phyloP scores from a whole-genome alignment of 768 basidiomycete species.

The Rhodotorula sphaerocarpa region DNA sequence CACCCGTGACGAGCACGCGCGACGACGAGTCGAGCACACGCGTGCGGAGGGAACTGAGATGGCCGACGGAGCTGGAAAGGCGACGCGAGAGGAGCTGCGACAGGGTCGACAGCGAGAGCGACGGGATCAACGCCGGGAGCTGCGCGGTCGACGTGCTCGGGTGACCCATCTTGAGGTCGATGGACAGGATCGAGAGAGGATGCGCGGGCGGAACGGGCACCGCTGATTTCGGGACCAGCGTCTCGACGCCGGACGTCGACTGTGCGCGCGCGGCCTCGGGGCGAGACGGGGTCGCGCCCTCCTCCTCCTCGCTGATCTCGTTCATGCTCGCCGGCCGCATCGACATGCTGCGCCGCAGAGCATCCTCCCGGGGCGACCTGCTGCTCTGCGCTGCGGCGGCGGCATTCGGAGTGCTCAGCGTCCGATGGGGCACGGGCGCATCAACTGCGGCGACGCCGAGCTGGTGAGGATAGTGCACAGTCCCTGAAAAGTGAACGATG shows the following conservation, averaged over 20 bases:
- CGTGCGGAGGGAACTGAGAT: slow-evolving; percentile 72
- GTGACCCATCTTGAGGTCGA: slow-evolving; percentile 84
- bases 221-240: slow-evolving; percentile 39
- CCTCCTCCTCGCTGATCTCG: not conserved
- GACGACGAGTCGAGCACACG: slow-evolving; percentile 87
- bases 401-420: not conserved
- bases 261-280: too few relatives aligned
- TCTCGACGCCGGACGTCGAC: too few relatives aligned
- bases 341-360: slow-evolving; percentile 19
- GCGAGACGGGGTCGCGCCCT: not conserved
- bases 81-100: slow-evolving; percentile 84
- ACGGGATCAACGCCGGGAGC: slow-evolving; percentile 59
- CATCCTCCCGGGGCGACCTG: not conserved
- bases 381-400: not conserved
- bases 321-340: not conserved
- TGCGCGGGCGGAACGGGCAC: slow-evolving; percentile 42
- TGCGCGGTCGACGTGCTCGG: slow-evolving; percentile 57
- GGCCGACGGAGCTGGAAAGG: slow-evolving; percentile 61
- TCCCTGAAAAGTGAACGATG: too few relatives aligned
- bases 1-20: slow-evolving; percentile 94
- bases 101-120: slow-evolving; percentile 86
- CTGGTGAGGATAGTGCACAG: slow-evolving; percentile 34
- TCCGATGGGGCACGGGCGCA: not conserved
- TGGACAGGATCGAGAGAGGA: slow-evolving; percentile 78
- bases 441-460: slow-evolving; percentile 19